phyloP scores from a whole-genome alignment of 2,329 filamentous ascomycete species.

The Coniochaeta sp. region DNA sequence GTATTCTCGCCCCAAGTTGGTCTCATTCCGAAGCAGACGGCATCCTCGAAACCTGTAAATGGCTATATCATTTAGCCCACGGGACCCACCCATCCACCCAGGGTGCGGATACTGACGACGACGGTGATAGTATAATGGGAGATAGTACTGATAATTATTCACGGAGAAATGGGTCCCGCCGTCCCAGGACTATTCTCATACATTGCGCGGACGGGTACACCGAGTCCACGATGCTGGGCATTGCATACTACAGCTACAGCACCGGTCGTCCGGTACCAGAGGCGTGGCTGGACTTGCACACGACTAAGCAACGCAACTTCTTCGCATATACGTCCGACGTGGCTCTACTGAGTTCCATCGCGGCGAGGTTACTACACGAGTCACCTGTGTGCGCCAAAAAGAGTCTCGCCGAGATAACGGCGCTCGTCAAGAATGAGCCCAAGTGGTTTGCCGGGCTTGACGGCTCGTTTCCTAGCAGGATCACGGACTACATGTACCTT shows the following conservation, averaged over 20 bases:
- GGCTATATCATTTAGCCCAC: conserved; percentile 80
- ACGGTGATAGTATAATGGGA: conserved; percentile 32
- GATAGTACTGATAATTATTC: conserved; percentile 36
- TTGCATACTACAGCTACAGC: conserved; percentile 91
- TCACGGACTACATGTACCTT: conserved; percentile 92
- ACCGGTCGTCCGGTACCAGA: conserved; percentile 73
- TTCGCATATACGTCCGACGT: conserved; percentile 94
- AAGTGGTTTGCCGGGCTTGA: conserved; percentile 78
- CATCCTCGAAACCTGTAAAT: conserved; percentile 78
- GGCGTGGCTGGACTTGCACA: conserved; percentile 83
- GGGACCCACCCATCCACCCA: conserved; percentile 38
- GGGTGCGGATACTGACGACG: conserved; percentile 27
- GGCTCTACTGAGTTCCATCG: conserved; percentile 67
- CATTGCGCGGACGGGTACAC: conserved; percentile 97
- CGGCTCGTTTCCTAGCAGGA: conserved; percentile 81
- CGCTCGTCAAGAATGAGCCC: conserved; percentile 54
- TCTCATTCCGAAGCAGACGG: conserved; percentile 77
- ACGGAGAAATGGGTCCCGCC: conserved; percentile 8
- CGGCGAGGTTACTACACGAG: conserved; percentile 65
- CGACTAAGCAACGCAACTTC: conserved; percentile 77
- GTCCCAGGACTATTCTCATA: conserved; percentile 67
- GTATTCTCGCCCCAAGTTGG: conserved; percentile 77
- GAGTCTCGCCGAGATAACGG: conserved; percentile 44
- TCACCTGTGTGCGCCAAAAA: conserved; percentile 51
- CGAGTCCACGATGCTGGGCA: conserved; percentile 79